Evolutionary conservation across 495 filamentous ascomycete genomes (phyloP).

Genomic region (Trichoderma erinaceum): DNA sequence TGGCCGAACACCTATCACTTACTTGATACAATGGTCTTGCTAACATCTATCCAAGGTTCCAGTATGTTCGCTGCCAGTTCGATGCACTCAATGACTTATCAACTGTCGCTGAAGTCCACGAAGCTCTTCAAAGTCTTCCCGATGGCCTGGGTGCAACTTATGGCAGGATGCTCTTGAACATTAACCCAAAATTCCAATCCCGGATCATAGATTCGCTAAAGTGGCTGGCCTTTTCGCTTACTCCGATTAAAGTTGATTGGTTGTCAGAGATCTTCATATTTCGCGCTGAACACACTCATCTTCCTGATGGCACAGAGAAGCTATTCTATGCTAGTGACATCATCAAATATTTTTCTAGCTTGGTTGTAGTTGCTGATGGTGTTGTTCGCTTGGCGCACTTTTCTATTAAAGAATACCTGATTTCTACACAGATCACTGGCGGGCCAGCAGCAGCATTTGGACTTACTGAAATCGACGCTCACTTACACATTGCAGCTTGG

Average conservation of each 20-base stretch:
- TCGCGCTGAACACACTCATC: background rate
- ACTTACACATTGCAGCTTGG: background rate
- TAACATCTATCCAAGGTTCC: background rate
- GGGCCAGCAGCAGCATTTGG: background rate
- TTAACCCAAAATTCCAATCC: background rate
- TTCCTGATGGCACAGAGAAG: background rate
- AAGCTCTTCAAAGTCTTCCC: background rate
- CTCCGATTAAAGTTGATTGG: background rate
- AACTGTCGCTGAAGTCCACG: background rate
- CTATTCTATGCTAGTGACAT: background rate
- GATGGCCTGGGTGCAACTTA: background rate
- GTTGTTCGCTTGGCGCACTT: background rate
- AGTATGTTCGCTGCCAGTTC: background rate
- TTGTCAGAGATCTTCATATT: background rate
- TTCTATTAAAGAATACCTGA: background rate
- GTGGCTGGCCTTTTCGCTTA: background rate
- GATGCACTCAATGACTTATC: background rate
- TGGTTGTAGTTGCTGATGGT: background rate
- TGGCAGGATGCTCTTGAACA: background rate
- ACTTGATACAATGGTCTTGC: background rate
- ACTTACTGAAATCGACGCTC: background rate
- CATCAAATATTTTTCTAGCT: background rate
- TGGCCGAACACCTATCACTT: background rate
- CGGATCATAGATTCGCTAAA: background rate
- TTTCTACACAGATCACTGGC: background rate